A percentile compares a stretch with the other conserved stretches of the same genome.
Evolutionary conservation across 2,329 filamentous ascomycete genomes (phyloP).

Genomic region (Grosmannia penicillata): DNA sequence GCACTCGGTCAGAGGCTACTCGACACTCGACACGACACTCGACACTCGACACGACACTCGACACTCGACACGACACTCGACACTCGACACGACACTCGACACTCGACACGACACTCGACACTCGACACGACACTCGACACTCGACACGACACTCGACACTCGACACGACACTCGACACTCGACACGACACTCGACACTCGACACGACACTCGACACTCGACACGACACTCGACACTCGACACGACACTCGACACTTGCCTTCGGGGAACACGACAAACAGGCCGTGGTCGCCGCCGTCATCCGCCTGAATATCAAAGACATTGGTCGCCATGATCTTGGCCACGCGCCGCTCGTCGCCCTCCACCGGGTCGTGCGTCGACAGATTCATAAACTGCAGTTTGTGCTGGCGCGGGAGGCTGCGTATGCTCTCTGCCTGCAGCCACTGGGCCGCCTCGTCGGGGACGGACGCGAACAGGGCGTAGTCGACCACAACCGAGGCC

Average conservation of each 20-base stretch:
- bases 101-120: too few relatives aligned
- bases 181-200: too few relatives aligned
- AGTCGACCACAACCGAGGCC: constrained; percentile 23
- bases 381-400: constrained; percentile 19
- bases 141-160: too few relatives aligned
- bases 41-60: too few relatives aligned
- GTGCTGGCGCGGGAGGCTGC: constrained; percentile 17
- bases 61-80: too few relatives aligned
- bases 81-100: too few relatives aligned
- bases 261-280: constrained; percentile 25
- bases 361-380: constrained; percentile 18
- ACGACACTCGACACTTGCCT: constrained; percentile 11
- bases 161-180: too few relatives aligned
- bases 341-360: constrained; percentile 15
- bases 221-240: too few relatives aligned
- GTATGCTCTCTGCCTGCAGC: constrained; percentile 18
- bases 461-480: constrained; percentile 19
- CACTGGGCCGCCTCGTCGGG: constrained; percentile 12
- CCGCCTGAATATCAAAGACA: constrained; percentile 22
- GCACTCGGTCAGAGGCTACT: too few relatives aligned
- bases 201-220: too few relatives aligned
- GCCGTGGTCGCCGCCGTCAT: constrained; percentile 14
- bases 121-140: too few relatives aligned
- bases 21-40: too few relatives aligned
- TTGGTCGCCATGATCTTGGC: constrained; percentile 23